Evolutionary conservation across 371 early-diverging fungal genomes (phyloP).

Genomic region (Smittium culicis): DNA sequence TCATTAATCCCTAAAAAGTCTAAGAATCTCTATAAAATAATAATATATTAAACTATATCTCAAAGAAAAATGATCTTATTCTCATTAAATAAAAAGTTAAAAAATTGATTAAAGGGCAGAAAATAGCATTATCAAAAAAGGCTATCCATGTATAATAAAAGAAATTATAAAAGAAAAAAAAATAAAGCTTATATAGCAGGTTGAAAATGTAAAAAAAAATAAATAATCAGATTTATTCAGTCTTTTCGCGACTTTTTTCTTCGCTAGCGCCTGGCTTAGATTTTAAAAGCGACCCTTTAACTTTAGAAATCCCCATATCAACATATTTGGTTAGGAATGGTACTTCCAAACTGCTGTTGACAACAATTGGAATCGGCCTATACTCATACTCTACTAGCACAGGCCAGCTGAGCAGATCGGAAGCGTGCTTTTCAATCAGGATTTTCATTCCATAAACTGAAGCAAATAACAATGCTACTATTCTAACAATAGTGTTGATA

Average conservation of each 20-base stretch:
- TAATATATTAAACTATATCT: too few species aligned
- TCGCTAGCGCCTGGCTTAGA: too few species aligned
- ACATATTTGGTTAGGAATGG: conserved; percentile 23
- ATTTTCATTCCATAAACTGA: conserved; percentile 17
- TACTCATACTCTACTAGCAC: conserved; percentile 20
- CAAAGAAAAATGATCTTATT: too few species aligned
- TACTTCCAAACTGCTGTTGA: conserved; percentile 18
- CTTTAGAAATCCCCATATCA: conserved; percentile 16
- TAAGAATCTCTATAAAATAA: too few species aligned
- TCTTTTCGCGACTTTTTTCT: conserved; percentile 16
- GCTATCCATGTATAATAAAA: too few species aligned
- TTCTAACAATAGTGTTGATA: conserved; percentile 17
- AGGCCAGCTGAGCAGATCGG: conserved; percentile 32
- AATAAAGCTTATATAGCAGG: not conserved
- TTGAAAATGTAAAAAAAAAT: conserved; percentile 9
- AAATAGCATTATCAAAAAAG: too few species aligned
- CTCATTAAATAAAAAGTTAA: too few species aligned
- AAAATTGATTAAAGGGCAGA: too few species aligned
- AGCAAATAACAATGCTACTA: conserved; percentile 17
- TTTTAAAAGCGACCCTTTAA: conserved; percentile 17
- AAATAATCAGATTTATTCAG: conserved; percentile 20
- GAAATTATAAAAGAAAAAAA: not conserved
- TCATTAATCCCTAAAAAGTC: too few species aligned
- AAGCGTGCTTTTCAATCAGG: conserved; percentile 21
- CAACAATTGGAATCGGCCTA: conserved; percentile 18